Conservation (phyloP, 129 eudicot species). For the Tanacetum coccineum region DNA sequence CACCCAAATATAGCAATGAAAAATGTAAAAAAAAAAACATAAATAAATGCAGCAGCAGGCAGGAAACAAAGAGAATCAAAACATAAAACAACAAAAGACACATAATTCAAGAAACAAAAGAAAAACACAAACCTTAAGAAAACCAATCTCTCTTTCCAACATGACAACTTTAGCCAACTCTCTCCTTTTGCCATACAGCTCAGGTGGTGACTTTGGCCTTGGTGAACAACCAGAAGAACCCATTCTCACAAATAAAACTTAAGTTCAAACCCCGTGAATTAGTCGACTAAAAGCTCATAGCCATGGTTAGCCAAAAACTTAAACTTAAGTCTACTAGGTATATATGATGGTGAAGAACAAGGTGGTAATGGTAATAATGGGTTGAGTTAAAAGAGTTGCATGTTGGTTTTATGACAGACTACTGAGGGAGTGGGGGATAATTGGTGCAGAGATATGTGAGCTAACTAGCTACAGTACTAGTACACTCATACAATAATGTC, state of each 20-base stretch:
- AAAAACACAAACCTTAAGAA: slow-evolving; percentile 54
- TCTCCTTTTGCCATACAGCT: slow-evolving; percentile 77
- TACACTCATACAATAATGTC: slow-evolving; percentile 20
- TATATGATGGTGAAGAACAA: too few relatives aligned
- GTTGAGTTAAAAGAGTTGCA: too few relatives aligned
- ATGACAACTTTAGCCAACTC: slow-evolving; percentile 69
- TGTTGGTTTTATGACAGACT: slow-evolving; percentile 21
- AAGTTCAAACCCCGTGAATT: too few relatives aligned
- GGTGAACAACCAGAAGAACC: slow-evolving; percentile 33
- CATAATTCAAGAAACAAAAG: background rate
- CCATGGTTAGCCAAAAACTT: too few relatives aligned
- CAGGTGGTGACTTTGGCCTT: slow-evolving; percentile 86
- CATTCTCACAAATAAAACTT: too few relatives aligned
- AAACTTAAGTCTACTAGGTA: too few relatives aligned
- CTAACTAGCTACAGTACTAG: background rate
- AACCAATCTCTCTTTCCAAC: slow-evolving; percentile 75
- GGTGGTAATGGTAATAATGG: too few relatives aligned
- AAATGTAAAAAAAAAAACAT: too few relatives aligned
- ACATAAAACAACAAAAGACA: background rate
- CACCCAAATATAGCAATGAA: slow-evolving; percentile 24
- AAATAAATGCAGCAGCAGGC: background rate
- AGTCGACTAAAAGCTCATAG: too few relatives aligned
- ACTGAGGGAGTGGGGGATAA: slow-evolving; percentile 29
- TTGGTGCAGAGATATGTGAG: slow-evolving; percentile 33
- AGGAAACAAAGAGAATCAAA: background rate